Evolutionary conservation across 257 asterid species (phyloP), one percentile per base, ranked within the genome.

Genomic region (Forsythia suspensa): DNA sequence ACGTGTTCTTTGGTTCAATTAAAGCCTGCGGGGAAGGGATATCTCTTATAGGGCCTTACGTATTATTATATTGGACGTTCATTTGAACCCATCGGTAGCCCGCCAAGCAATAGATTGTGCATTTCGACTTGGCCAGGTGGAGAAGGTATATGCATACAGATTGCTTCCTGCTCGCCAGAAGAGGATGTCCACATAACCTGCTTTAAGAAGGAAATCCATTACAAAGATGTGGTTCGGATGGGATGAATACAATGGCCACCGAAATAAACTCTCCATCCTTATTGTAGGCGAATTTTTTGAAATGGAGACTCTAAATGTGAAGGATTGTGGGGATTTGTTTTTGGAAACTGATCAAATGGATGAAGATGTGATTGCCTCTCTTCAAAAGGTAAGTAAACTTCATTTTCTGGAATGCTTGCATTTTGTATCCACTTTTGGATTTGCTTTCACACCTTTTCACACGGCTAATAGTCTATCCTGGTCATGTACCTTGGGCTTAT

Each of bases 41-140:
- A 79, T 93, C 99, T 59, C 93, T 96, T 6, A 97, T 96, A 43
- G 98, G 99, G 99, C 99, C 5, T 95, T 98, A 0, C 93, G 98
- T 40, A 88, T 95, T n/a, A n/a, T n/a, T n/a, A n/a, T n/a, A n/a
- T 73, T 95, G 77, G 99, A 95, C 7, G 90, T 95, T 20, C 99
- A 90, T 82, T 73, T 95, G 78, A 95, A 95, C 83, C 98, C 99
- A 4, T 95, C 98, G 6, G 94, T 95, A 2, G 92, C 98, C 18
- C 98, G 98, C 66, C 99, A 95, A 81, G 99, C 97, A 46, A 89
- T 95, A 18, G 99, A 97, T 15, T 97, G 98, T 46, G 99, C 99
- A 73, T 95, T 90, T 83, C 86, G 99, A 73, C 99, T 98, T 6
- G 99, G 99, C 41, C 99, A 95, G 84, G 79, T 70, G 82, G 90